phyloP scores from a whole-genome alignment of 495 filamentous ascomycete genomes.

The Bathelium albidoporum region DNA sequence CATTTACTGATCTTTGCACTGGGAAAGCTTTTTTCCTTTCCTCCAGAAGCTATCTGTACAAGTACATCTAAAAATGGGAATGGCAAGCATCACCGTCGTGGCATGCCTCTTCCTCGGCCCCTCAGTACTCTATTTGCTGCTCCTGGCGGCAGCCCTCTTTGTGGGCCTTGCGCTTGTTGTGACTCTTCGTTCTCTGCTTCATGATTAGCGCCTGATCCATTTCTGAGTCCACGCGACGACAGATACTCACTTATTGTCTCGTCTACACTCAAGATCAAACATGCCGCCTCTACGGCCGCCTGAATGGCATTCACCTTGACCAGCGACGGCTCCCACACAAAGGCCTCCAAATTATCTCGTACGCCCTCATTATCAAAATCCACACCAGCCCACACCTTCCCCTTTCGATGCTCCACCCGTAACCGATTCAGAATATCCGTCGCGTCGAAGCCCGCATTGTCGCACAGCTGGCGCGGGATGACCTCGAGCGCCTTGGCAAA shows the following conservation, averaged over 20 bases:
- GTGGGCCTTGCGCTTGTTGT: constrained; percentile 64
- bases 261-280: constrained; percentile 90
- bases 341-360: constrained; percentile 80
- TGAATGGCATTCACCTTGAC: constrained; percentile 98
- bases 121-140: constrained; percentile 85
- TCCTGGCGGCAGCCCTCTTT: constrained; percentile 72
- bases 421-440: constrained; percentile 94
- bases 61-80: neutral
- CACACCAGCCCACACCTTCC: constrained; percentile 86
- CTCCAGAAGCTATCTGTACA: neutral
- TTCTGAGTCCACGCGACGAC: neutral
- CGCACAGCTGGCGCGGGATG: constrained; percentile 90
- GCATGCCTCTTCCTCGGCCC: constrained; percentile 73
- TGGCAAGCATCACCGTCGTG: constrained; percentile 41
- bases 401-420: constrained; percentile 86
- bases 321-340: constrained; percentile 93
- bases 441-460: constrained; percentile 96
- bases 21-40: neutral
- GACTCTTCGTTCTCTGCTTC: constrained; percentile 71
- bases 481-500: constrained; percentile 97
- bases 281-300: constrained; percentile 87
- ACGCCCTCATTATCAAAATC: constrained; percentile 90
- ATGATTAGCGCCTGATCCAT: neutral
- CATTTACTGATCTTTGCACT: neutral
- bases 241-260: constrained; percentile 74